Base-by-base conservation (phyloP, 805 yeast species). In the Candida ovalis region DNA sequence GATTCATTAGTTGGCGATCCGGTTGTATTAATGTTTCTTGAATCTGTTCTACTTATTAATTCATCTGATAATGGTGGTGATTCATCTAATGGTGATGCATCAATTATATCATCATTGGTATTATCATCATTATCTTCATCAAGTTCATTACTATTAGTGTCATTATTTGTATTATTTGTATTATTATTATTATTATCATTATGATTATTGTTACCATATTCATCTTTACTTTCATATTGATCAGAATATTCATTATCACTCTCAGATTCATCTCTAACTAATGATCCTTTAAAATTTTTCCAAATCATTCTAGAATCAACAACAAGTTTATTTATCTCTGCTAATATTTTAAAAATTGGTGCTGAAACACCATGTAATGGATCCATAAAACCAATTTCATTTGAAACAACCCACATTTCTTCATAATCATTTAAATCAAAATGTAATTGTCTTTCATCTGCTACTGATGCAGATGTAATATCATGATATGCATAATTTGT, bases 401-500 rank as follows among this genome's bases (percentile, higher is more conserved):
- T 59, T 13, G 67, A 62, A 35, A 56, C 56, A 47, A 42, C 54
- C 63, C 84, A 73, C 49, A 82, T 72, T 21, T 70, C 64, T 37
- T 81, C 78, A 63, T 86, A 86, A 40, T 81, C 83, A 19, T 73
- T 70, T 21, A 80, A 68, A 0, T 84, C 76, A 61, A 88, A 86
- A 55, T 84, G 82, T 1, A 88, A 76, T 1, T 84, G 84, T 40
- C 87, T 67, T 36, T 80, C 78, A 46, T 76, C 71, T 1, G 78
- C 73, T 1, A 80, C 74, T 10, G 85, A 77, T 42, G 83, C 76
- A 1, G 91, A 80, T 53, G 85, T 71, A 28, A 88, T 75, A 61
- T 87, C 95, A 62, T 87, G 94, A 61, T 87, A 88, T 1, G 89
- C 88, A 66, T 84, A 88, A 64, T 83, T 86, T 8, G 88, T 80